Base-by-base conservation (phyloP, 768 basidiomycete genomes). In the Lyophyllum decastes region DNA sequence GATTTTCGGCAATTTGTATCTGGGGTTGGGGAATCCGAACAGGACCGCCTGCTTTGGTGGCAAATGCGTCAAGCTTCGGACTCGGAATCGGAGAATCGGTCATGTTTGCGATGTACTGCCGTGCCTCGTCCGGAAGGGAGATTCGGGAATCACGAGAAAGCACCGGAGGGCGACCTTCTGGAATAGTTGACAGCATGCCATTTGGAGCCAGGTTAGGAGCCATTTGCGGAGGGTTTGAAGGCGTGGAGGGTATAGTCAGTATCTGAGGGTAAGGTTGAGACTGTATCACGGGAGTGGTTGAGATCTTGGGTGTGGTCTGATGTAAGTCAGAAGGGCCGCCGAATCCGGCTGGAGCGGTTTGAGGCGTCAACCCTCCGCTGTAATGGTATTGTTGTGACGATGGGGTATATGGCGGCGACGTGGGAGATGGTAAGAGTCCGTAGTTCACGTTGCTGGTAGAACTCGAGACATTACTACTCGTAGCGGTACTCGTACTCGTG, bases 61-160 rank as follows among this genome's bases (percentile, higher is more conserved):
- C 68, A 61, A 80, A 81, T 7, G 63, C 63, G 52, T 79, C 76
- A 10, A 72, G 69, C 44, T 71, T 70, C 6, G 88, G 84, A 64
- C 83, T 88, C 25, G 82, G 72, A 8, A 74, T 66, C 2, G 89
- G 86, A 4, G 85, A 87, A 55, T 90, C 89, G 35, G 72, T 72
- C 81, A 89, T 85, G 63, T 80, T 83, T 35, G 83, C 78, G 55
- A 90, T 87, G 65, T 90, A 92, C 48, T 82, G 84, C 61, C 78
- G 83, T 16, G 90, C 87, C 68, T 93, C 92, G 54, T 92, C 89
- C 1, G 91, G 88, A 35, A 92, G 77, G 33, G 87, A 84, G 49
- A 88, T 82, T 22, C 82, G 80, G 9, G 89, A 91, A 50, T 87
- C 87, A 54, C 87, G 82, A n/a, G 83, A 82, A 17, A 76, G 62